Conservation (phyloP, 1,284 basidiomycete species). For the Heterobasidion irregulare region DNA sequence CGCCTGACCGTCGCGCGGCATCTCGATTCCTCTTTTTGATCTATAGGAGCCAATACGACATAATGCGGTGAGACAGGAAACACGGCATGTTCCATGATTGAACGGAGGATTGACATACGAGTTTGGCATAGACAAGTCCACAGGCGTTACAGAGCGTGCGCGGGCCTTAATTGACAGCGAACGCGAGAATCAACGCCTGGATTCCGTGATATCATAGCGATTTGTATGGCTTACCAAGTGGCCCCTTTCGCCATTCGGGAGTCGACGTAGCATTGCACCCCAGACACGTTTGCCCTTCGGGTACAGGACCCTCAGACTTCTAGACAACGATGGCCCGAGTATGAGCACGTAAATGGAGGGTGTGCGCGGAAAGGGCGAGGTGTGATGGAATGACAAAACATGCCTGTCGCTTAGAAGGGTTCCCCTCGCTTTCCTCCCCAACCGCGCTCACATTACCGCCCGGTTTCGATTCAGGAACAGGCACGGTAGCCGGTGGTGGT, state of each 20-base stretch:
- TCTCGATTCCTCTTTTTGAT: conserved; percentile 30
- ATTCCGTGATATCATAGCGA: neutral
- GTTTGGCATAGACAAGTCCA: conserved; percentile 71
- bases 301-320: conserved; percentile 34
- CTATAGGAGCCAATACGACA: conserved; percentile 12
- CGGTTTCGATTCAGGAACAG: conserved; percentile 2
- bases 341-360: conserved; percentile 4
- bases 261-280: conserved; percentile 78
- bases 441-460: conserved; percentile 17
- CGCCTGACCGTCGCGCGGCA: conserved; percentile 13
- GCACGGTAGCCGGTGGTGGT: neutral
- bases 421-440: conserved; percentile 10
- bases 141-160: conserved; percentile 72
- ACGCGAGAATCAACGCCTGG: neutral
- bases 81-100: neutral
- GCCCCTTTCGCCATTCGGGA: conserved; percentile 76
- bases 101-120: conserved; percentile 35
- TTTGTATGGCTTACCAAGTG: conserved; percentile 50
- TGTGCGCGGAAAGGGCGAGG: conserved; percentile 9
- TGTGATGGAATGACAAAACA: conserved; percentile 11
- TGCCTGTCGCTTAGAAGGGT: conserved; percentile 33
- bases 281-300: conserved; percentile 62
- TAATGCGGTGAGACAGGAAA: neutral
- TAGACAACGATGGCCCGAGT: conserved; percentile 16
- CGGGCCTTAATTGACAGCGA: conserved; percentile 37